A percentile compares a stretch with the other conserved stretches of the same genome.
Conservation (phyloP, 208 protist genomes). For the Vickermania ingenoplastis region DNA sequence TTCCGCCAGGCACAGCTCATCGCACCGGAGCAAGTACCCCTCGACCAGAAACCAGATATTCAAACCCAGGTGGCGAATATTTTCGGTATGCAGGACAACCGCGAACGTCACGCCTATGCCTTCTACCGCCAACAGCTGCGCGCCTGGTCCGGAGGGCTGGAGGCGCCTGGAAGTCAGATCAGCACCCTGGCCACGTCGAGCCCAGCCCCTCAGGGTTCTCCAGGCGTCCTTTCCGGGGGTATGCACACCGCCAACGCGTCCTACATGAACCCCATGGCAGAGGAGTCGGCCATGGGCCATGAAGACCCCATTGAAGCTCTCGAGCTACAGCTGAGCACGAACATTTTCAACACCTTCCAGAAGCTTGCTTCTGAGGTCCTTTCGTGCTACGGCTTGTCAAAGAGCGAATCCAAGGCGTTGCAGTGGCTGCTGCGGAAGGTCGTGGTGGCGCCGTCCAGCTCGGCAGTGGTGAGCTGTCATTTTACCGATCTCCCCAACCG, state of each 20-base stretch:
- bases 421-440: slow-evolving; percentile 4
- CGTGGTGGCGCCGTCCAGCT: not conserved
- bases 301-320: not conserved
- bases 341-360: slow-evolving; percentile 14
- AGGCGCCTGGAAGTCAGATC: not conserved
- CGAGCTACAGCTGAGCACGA: slow-evolving; percentile 4
- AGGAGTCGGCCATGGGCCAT: not conserved
- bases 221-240: not conserved
- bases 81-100: not conserved
- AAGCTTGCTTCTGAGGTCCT: slow-evolving; percentile 13
- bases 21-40: not conserved
- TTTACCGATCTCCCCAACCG: not conserved
- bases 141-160: slow-evolving; percentile 6
- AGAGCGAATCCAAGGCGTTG: not conserved
- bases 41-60: not conserved
- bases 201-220: too few species aligned
- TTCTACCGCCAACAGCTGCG: slow-evolving; percentile 12
- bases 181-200: not conserved
- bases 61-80: not conserved
- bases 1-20: not conserved
- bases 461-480: slow-evolving; percentile 3
- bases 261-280: not conserved
- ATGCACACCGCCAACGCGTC: not conserved
- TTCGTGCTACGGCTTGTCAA: not conserved
- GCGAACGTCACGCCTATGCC: slow-evolving; percentile 6